These are phyloP conservation scores for Tillandsia leiboldiana DNA, from an alignment of 176 grass and related monocot genomes.

Conservation along the genomic window DNA sequence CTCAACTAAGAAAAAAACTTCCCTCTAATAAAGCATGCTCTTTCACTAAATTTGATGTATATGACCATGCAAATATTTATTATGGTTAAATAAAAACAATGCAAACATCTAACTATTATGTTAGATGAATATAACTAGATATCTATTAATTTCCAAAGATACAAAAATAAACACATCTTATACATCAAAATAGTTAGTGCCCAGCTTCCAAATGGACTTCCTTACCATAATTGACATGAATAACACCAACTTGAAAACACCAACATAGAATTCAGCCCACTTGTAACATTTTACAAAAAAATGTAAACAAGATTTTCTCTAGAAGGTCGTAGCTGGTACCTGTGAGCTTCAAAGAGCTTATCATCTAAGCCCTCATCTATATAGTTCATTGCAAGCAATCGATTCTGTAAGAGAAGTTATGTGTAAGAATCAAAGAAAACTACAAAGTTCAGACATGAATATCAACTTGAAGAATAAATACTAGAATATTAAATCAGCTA, in stretches of 20 bases:
- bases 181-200: neutral
- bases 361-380: constrained; percentile 83
- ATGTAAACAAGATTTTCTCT: neutral
- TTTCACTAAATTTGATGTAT: too few species aligned
- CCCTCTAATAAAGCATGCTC: neutral
- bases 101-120: too few species aligned
- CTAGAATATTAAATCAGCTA: too few species aligned
- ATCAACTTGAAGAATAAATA: too few species aligned
- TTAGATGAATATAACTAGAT: too few species aligned
- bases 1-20: too few species aligned
- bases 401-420: constrained; percentile 61
- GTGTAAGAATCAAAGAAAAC: constrained; percentile 14
- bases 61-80: too few species aligned
- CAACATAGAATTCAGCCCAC: neutral
- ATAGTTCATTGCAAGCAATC: constrained; percentile 97
- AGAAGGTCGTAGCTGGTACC: constrained; percentile 25
- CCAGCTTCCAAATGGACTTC: neutral
- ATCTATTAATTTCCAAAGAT: neutral
- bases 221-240: neutral
- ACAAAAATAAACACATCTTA: neutral
- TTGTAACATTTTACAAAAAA: neutral
- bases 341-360: constrained; percentile 92
- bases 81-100: too few species aligned
- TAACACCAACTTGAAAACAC: neutral
- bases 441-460: neutral